Evolutionary conservation across 2,329 filamentous ascomycete genomes (phyloP).

Genomic region (Aureobasidium sp.): DNA sequence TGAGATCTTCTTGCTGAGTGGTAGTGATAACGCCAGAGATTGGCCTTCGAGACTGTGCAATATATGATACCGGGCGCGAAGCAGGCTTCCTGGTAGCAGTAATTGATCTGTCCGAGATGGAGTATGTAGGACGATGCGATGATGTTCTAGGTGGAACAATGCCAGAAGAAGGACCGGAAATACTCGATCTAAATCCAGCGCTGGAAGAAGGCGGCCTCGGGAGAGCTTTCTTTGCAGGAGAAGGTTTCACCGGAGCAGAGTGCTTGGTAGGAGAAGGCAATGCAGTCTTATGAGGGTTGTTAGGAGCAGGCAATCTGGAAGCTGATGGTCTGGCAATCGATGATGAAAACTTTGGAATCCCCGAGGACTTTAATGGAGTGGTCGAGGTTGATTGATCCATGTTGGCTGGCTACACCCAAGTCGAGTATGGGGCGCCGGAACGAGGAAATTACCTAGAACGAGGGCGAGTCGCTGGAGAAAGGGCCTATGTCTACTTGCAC

Average conservation of each 20-base stretch:
- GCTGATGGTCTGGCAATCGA: slow-evolving; percentile 18
- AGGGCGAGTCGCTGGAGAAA: neutral
- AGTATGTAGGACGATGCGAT: slow-evolving; percentile 8
- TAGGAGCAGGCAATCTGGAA: slow-evolving; percentile 17
- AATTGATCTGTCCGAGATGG: neutral
- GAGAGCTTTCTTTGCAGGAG: slow-evolving; percentile 8
- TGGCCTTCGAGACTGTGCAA: slow-evolving; percentile 6
- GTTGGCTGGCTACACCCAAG: slow-evolving; percentile 30
- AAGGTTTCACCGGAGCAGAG: neutral
- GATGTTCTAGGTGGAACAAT: slow-evolving; percentile 9
- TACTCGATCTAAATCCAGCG: slow-evolving; percentile 18
- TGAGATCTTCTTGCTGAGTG: slow-evolving; percentile 25
- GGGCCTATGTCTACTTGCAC: neutral
- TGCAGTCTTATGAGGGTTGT: neutral
- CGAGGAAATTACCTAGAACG: neutral
- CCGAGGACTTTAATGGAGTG: slow-evolving; percentile 16
- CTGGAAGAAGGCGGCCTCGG: slow-evolving; percentile 2
- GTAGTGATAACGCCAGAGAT: slow-evolving; percentile 2
- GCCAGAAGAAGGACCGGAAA: neutral
- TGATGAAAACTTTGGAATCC: slow-evolving; percentile 7
- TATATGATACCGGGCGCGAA: slow-evolving; percentile 8
- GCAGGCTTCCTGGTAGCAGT: neutral
- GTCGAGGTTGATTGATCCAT: slow-evolving; percentile 27
- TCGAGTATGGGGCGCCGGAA: neutral
- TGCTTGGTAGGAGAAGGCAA: slow-evolving; percentile 9